A percentile compares a stretch with the other conserved stretches of the same genome.
These are phyloP conservation scores for Paracoccidioides brasiliensis DNA, from an alignment of 2,329 filamentous ascomycete species.

Conservation along the genomic window DNA sequence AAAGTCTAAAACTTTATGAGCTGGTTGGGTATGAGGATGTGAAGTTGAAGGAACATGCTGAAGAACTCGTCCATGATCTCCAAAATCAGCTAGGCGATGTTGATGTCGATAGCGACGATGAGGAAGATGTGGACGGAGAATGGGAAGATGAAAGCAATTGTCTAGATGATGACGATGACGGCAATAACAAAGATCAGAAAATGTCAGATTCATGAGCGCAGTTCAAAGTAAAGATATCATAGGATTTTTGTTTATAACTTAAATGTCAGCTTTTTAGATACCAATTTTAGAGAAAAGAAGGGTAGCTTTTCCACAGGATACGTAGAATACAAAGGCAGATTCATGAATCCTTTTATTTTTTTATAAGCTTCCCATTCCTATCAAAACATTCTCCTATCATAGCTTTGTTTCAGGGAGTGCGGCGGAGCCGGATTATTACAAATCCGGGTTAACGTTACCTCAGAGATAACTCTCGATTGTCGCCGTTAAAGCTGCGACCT, in stretches of 20 bases:
- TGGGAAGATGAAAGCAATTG: conserved; percentile 43
- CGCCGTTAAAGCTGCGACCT: not conserved
- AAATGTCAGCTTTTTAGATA: conserved; percentile 17
- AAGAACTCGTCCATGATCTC: conserved; percentile 39
- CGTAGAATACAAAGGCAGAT: too few relatives aligned
- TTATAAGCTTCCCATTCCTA: too few relatives aligned
- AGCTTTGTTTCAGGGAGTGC: not conserved
- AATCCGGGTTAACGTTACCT: not conserved
- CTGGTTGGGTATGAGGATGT: conserved; percentile 59
- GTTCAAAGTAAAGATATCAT: conserved; percentile 10
- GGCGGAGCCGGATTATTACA: not conserved
- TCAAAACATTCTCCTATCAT: too few relatives aligned
- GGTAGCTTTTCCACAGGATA: too few relatives aligned
- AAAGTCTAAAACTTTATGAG: conserved; percentile 66
- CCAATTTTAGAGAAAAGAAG: conserved; percentile 10
- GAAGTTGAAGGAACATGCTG: conserved; percentile 30
- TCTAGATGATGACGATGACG: conserved; percentile 31
- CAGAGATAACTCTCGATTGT: not conserved
- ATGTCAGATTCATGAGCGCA: conserved; percentile 40
- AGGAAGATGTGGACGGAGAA: conserved; percentile 37
- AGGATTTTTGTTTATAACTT: not conserved
- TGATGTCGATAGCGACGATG: conserved; percentile 44
- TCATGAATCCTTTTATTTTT: too few relatives aligned
- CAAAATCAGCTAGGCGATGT: conserved; percentile 50
- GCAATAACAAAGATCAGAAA: conserved; percentile 33